phyloP scores from a whole-genome alignment of 2,329 filamentous ascomycete species.

The Calonectria pseudoturangicola region DNA sequence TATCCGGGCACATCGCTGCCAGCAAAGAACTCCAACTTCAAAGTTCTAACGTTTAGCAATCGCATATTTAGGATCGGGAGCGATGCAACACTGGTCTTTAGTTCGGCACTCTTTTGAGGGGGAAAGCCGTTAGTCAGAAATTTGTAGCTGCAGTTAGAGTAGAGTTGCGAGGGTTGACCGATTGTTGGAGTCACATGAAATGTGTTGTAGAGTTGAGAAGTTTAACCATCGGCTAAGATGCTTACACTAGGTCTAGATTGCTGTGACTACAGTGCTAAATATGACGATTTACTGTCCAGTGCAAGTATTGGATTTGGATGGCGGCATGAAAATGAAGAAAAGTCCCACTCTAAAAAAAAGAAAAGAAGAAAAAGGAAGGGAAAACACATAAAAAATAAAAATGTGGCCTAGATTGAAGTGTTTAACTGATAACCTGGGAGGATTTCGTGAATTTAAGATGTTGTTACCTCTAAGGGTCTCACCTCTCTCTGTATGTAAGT shows the following conservation, averaged over 20 bases:
- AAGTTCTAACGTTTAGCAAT: conserved; percentile 51
- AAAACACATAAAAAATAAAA: background rate
- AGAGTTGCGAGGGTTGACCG: conserved; percentile 84
- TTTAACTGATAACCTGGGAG: no score
- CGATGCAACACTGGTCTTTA: background rate
- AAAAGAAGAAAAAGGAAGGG: background rate
- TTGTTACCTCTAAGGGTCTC: no score
- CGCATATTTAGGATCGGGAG: conserved; percentile 44
- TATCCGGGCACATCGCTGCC: conserved; percentile 47
- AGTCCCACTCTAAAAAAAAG: background rate
- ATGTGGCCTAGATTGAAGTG: no score
- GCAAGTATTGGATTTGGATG: no score
- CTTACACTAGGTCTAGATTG: conserved; percentile 15
- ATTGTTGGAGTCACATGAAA: background rate
- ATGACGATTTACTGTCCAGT: background rate
- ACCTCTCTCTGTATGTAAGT: no score
- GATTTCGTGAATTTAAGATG: no score
- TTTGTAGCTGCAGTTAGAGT: conserved; percentile 79
- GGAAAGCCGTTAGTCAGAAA: no score
- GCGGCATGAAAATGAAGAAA: background rate
- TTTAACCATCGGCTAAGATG: conserved; percentile 2
- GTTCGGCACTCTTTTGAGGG: background rate
- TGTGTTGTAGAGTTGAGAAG: conserved; percentile 18
- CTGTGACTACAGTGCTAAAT: conserved; percentile 22
- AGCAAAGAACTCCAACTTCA: conserved; percentile 47